Base-by-base conservation (phyloP, 345 rosid species). In the Brassica rapa region DNA sequence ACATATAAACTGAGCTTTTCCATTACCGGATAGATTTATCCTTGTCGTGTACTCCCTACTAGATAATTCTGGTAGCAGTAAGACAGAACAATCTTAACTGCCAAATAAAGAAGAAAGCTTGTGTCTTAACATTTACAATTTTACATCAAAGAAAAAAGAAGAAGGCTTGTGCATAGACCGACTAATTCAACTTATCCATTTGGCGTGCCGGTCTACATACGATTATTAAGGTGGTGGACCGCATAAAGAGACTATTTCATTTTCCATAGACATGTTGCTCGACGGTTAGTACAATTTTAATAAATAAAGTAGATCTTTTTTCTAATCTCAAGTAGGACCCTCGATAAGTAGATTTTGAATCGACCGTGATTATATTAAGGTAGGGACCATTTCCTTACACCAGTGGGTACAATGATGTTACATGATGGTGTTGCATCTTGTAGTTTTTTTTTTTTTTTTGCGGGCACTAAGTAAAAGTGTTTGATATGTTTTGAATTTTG, bases 361-460 rank as follows among this genome's bases (percentile, higher is more conserved):
- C 15, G 70, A 19, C 46, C 69, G 51, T 66, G 70, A 66, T 63
- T 15, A 66, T 10, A 66, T 9, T 19, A 65, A 35, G 0, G 69
- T 37, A 29, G 69, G 70, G 53, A 66, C 53, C 70, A 30, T 5
- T 53, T 23, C 10, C 7, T 19, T 65, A 39, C 27, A 8, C 51
- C 15, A 65, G 51, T 21, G 70, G 53, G 4, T 15, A 8, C 67
- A 63, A 62, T 62, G 8, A 62, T 33, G 59, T 16, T 53, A 53
- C 59, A 16, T 53, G 59, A 33, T 63, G 46, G 25, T 33, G 46
- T 33, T 63, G 25, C 68, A 8, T 63, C 4, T 63, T 35, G n/a
- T 30, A 4, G 66, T 62, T 6, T 62, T 30, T n/a, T 21, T 51
- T 51, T 21, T 51, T 51, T 16, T 53, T 62, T 63, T 15, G 43